These are phyloP conservation scores for Reutealis trisperma DNA, from an alignment of 345 rosid genomes.

Conservation along the genomic window DNA sequence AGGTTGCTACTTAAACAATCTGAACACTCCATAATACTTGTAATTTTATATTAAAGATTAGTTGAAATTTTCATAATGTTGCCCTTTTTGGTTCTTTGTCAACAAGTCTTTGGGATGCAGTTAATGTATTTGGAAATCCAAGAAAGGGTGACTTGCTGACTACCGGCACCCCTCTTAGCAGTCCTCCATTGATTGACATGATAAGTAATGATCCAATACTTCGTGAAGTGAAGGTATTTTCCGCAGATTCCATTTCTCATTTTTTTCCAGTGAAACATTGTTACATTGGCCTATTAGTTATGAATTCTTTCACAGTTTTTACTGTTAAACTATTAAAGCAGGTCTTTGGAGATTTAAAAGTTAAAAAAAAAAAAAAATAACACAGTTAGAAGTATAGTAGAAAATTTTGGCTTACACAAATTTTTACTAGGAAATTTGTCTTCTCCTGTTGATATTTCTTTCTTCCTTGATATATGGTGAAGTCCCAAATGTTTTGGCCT, in stretches of 20 bases:
- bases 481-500: not conserved
- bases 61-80: constrained; percentile 3
- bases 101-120: constrained; percentile 84
- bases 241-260: constrained; percentile 4
- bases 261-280: not conserved
- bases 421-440: not conserved
- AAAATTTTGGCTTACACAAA: not conserved
- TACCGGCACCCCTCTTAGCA: constrained; percentile 77
- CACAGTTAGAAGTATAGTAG: not conserved
- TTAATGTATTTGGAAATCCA: constrained; percentile 74
- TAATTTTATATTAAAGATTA: not conserved
- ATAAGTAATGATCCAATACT: constrained; percentile 95
- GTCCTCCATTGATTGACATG: constrained; percentile 89
- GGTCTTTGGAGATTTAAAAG: not conserved
- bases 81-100: constrained; percentile 15
- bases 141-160: constrained; percentile 66
- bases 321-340: not conserved
- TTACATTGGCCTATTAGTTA: not conserved
- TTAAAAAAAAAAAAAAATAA: no score
- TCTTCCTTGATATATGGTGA: not conserved
- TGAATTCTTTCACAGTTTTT: not conserved
- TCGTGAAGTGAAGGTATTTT: constrained; percentile 74
- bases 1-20: constrained; percentile 46
- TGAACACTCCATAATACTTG: constrained; percentile 12
- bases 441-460: not conserved